These are phyloP conservation scores for Nicotiana attenuata DNA, from an alignment of 257 asterid genomes.

Conservation along the genomic window DNA sequence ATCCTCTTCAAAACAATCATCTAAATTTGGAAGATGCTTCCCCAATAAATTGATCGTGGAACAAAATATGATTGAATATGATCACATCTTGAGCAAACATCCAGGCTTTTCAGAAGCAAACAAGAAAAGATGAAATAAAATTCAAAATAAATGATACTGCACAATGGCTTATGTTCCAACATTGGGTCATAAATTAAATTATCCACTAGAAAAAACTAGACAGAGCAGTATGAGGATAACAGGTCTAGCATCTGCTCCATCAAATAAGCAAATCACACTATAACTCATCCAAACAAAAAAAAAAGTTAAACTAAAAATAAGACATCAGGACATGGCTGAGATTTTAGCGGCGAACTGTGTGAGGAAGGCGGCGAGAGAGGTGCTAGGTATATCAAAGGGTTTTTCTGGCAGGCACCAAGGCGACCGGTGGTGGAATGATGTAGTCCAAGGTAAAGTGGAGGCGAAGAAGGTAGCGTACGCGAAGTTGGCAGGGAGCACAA, in stretches of 20 bases:
- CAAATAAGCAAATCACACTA: neutral
- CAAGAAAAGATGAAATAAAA: neutral
- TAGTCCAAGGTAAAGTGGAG: no score
- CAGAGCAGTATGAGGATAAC: conserved; percentile 11
- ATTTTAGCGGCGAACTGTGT: no score
- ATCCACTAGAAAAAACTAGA: neutral
- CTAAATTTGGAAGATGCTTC: neutral
- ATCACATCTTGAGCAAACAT: neutral
- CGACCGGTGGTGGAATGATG: no score
- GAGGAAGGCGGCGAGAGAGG: no score
- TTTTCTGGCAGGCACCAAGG: no score
- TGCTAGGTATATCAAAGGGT: no score
- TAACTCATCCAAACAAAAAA: conserved; percentile 13
- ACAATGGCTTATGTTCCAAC: neutral
- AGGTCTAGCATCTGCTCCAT: conserved; percentile 12
- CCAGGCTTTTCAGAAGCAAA: neutral
- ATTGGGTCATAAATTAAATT: neutral
- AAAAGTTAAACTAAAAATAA: conserved; percentile 15
- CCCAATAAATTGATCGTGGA: neutral
- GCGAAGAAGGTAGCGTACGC: no score
- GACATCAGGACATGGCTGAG: conserved; percentile 38
- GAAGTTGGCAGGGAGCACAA: no score
- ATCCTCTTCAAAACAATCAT: neutral
- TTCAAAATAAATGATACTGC: neutral
- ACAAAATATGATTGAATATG: neutral